Evolutionary conservation across 2,329 filamentous ascomycete genomes (phyloP), one percentile per base, ranked within the genome.

Genomic region (Fusarium sp.): DNA sequence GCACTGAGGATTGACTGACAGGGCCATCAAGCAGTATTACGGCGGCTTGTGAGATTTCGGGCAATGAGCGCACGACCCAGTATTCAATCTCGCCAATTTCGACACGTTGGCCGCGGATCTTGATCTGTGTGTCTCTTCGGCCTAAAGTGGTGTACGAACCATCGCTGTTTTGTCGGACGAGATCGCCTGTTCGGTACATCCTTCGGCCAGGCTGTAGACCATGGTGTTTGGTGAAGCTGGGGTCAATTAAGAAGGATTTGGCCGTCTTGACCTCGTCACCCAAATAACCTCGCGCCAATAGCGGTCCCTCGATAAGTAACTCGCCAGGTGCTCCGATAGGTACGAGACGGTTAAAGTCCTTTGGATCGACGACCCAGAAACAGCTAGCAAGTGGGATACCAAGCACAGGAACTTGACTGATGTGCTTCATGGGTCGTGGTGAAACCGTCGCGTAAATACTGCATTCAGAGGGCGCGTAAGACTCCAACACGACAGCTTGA

Each of bases 51-150:
- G 52, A 45, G n/a, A 45, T 33, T 5, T 55, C 53, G 3, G n/a
- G 6, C 10, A 37, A 27, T 45, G 52, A 55, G 3, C 52, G 52
- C 14, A 55, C 52, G 15, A 55, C 52, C 52, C 52, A 55, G 15
- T 62, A 62, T 38, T 62, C 60, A 8, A 60, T 60, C 38, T 54
- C 48, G 7, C 57, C 57, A 4, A 60, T 32, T 8, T 60, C 57
- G 14, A 60, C 30, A 44, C 48, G 50, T 0, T 60, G 57, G 10
- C 57, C 57, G 9, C 57, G 57, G 15, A 60, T 55, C 15, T 60
- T 60, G 23, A 60, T 54, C n/a, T 60, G 48, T 6, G 37, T 60
- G 0, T 54, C 57, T n/a, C 50, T 60, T 4, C 57, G 48, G 2
- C 57, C 57, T 2, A 60, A 40, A 0, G 50, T 44, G 1, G 57